These are phyloP conservation scores for Fagus sylvatica DNA, from an alignment of 306 rosid species.

Conservation along the genomic window DNA sequence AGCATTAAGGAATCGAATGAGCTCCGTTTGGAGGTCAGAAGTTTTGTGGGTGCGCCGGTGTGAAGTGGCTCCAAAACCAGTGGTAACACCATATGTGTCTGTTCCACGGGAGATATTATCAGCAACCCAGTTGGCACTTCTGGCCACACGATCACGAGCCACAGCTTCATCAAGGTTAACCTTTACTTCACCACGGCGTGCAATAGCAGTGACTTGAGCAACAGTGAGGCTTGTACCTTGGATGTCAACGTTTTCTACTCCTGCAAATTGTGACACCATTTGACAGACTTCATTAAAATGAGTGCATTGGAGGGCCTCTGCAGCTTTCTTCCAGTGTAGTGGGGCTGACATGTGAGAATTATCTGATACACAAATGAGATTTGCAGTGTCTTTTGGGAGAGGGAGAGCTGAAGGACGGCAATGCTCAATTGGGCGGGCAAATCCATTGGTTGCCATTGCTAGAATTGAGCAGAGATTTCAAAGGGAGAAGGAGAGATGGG, in stretches of 20 bases:
- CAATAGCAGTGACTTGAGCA: conserved; percentile 30
- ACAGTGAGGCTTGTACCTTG: conserved; percentile 36
- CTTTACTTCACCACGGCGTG: conserved; percentile 30
- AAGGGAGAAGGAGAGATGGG: background rate
- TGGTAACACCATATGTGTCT: conserved; percentile 39
- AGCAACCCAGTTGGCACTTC: conserved; percentile 38
- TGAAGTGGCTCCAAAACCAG: conserved; percentile 39
- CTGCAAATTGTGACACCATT: conserved; percentile 29
- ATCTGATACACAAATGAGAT: conserved; percentile 1
- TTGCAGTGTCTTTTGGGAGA: background rate
- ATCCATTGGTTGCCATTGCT: background rate
- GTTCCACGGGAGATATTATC: conserved; percentile 30
- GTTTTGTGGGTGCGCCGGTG: conserved; percentile 35
- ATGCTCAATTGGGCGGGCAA: background rate
- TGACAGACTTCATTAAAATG: conserved; percentile 35
- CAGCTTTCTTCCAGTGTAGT: conserved; percentile 32
- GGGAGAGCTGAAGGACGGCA: conserved; percentile 6
- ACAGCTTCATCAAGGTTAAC: conserved; percentile 22
- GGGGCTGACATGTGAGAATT: conserved; percentile 2
- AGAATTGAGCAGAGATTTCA: background rate
- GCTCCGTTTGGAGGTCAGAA: conserved; percentile 38
- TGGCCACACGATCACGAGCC: conserved; percentile 32
- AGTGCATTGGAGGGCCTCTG: conserved; percentile 25
- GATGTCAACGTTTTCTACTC: conserved; percentile 20
- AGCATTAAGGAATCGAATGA: conserved; percentile 39